A percentile compares a stretch with the other conserved stretches of the same genome.
phyloP scores from a whole-genome alignment of 2,329 filamentous ascomycete genomes.

The Ceratocystis albifundus region DNA sequence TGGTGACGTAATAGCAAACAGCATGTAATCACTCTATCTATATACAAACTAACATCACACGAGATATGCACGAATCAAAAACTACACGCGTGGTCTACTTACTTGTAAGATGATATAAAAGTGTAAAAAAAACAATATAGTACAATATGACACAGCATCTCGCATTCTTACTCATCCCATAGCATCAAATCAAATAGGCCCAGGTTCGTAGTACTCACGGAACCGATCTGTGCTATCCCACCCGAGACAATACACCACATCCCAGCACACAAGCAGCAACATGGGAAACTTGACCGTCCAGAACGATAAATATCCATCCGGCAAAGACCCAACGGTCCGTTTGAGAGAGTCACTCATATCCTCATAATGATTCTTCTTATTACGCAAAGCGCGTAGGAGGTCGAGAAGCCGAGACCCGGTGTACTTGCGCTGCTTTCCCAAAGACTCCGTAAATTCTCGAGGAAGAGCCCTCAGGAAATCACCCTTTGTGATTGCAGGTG shows the following conservation, averaged over 20 bases:
- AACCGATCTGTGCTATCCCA: slow-evolving; percentile 57
- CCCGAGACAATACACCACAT: slow-evolving; percentile 55
- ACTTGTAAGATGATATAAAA: neutral
- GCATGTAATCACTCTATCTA: too few species aligned
- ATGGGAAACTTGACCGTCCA: slow-evolving; percentile 73
- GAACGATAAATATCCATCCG: slow-evolving; percentile 71
- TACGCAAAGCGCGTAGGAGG: slow-evolving; percentile 74
- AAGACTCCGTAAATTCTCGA: slow-evolving; percentile 70
- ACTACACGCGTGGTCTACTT: neutral
- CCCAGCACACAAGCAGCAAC: slow-evolving; percentile 67
- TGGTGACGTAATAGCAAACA: too few species aligned
- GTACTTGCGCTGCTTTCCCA: slow-evolving; percentile 93
- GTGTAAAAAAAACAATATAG: neutral
- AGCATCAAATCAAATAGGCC: slow-evolving; percentile 23
- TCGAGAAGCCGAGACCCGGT: slow-evolving; percentile 74
- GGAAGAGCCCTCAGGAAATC: slow-evolving; percentile 73
- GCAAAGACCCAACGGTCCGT: slow-evolving; percentile 55
- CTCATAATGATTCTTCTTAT: slow-evolving; percentile 97
- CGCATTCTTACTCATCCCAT: neutral
- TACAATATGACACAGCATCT: neutral
- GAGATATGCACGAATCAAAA: neutral
- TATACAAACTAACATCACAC: too few species aligned
- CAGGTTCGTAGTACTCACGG: slow-evolving; percentile 55
- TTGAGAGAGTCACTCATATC: slow-evolving; percentile 79
- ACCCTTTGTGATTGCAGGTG: slow-evolving; percentile 44